A percentile compares a stretch with the other conserved stretches of the same genome.
Evolutionary conservation across 176 grass and related monocot genomes (phyloP).

Genomic region (Hordeum vulgare): MorexV3_pseudomolecules_assembly NC_058524.1:22063112-22063611

Average conservation of each 20-base stretch:
- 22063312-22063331: constrained; percentile 62
- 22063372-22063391: constrained; percentile 40
- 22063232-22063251: constrained; percentile 49
- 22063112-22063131: not conserved
- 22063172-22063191: constrained; percentile 22
- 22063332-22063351: constrained; percentile 66
- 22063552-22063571: constrained; percentile 64
- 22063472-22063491: constrained; percentile 83
- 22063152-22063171: not conserved
- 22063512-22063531: too few species aligned
- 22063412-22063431: not conserved
- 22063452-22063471: constrained; percentile 9
- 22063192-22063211: constrained; percentile 49
- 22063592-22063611: constrained; percentile 66
- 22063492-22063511: too few species aligned
- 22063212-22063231: constrained; percentile 51
- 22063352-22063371: constrained; percentile 70
- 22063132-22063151: not conserved
- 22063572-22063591: constrained; percentile 47
- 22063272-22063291: constrained; percentile 52
- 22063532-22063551: too few species aligned
- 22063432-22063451: not conserved
- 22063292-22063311: constrained; percentile 73
- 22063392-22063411: not conserved
- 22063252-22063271: constrained; percentile 56